A percentile compares a stretch with the other conserved stretches of the same genome.
Conservation (phyloP, 2,329 filamentous ascomycete genomes). For the Trichoderma polysporum region DNA sequence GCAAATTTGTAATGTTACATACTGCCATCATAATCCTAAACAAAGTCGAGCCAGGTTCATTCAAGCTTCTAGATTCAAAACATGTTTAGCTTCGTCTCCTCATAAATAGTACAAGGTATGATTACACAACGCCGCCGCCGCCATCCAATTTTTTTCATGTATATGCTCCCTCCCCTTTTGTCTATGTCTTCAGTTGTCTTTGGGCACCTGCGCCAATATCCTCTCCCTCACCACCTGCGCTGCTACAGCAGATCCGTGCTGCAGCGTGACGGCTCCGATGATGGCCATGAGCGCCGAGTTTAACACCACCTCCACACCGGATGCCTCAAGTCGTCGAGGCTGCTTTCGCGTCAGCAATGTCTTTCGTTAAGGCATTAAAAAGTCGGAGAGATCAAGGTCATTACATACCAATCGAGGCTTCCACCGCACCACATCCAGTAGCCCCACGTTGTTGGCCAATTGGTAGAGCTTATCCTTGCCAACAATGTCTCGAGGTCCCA, state of each 20-base stretch:
- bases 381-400: too few species aligned
- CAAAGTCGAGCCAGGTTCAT: slow-evolving; percentile 9
- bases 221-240: slow-evolving; percentile 72
- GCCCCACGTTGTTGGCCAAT: slow-evolving; percentile 68
- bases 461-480: slow-evolving; percentile 64
- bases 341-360: slow-evolving; percentile 32
- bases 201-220: slow-evolving; percentile 54
- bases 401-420: slow-evolving; percentile 75
- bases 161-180: not conserved
- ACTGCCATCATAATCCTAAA: not conserved
- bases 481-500: slow-evolving; percentile 61
- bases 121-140: slow-evolving; percentile 23
- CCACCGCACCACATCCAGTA: slow-evolving; percentile 81
- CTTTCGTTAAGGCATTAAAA: slow-evolving; percentile 10
- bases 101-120: slow-evolving; percentile 29
- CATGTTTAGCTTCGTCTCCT: slow-evolving; percentile 20
- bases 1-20: not conserved
- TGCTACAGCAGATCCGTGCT: slow-evolving; percentile 78
- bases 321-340: slow-evolving; percentile 65
- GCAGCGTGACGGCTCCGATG: slow-evolving; percentile 83
- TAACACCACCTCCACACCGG: slow-evolving; percentile 73
- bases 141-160: not conserved
- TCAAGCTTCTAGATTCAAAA: slow-evolving; percentile 23
- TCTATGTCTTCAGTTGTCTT: slow-evolving; percentile 19
- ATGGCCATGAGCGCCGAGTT: slow-evolving; percentile 80